Evolutionary conservation across 495 filamentous ascomycete genomes (phyloP), one percentile per base, ranked within the genome.

Genomic region (Aspergillus indologenus): DNA sequence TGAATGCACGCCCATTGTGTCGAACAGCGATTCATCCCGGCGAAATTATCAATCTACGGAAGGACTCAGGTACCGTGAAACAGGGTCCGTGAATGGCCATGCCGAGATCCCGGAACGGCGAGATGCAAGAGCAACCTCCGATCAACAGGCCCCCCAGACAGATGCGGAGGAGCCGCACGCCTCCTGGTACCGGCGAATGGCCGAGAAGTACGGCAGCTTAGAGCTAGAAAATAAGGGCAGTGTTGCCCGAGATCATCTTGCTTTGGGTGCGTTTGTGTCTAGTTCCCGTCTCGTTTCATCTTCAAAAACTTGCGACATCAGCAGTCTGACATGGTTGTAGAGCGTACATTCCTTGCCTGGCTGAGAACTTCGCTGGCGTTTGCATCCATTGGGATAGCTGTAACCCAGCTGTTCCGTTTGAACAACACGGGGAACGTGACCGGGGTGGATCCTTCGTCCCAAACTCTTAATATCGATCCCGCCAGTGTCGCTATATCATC

Each of bases 321-420:
- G 18, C 43, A 43, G 44, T 45, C 53, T 58, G 24, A 65, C 52
- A 46, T 43, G 56, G 5, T 9, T 56, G 23, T 66, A 97, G 94
- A 98, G 74, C 87, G 94, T 26, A 98, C 94, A 3, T 98, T 98
- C 73, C 85, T 98, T 20, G 94, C 94, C 51, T 98, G 94, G 94
- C 83, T 98, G 48, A 85, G 94, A 47, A 98, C 94, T 18, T 96
- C 92, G 20, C 82, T 98, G 45, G 91, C 93, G 49, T 98, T 98
- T 69, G 95, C 94, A 42, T 91, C 87, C 51, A 98, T 98, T 65
- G 94, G 94, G 56, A 92, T 98, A 60, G 94, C 93, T 53, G 85
- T 98, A 51, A 97, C 95, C 1, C 94, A 98, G 72, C 83, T 98
- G 51, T 98, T 98, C 76, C 88, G 94, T 23, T 85, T 98, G 48